phyloP scores from a whole-genome alignment of 2,329 filamentous ascomycete genomes.

The Colletotrichum costaricense region DNA sequence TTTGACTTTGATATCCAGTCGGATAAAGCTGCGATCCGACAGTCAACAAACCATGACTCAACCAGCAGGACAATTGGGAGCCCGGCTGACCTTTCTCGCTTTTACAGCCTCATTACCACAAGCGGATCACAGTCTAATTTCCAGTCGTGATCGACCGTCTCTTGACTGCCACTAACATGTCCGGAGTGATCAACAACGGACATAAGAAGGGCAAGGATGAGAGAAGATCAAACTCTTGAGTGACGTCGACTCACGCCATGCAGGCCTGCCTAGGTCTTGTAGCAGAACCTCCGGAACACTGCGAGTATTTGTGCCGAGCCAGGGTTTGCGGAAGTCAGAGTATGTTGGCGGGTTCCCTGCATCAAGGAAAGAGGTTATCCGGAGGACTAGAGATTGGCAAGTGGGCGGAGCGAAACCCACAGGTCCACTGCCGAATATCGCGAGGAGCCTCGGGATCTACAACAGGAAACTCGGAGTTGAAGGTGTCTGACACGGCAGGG shows the following conservation, averaged over 20 bases:
- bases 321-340: conserved; percentile 1
- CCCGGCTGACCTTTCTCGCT: conserved; percentile 3
- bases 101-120: not conserved
- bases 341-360: conserved; percentile 21
- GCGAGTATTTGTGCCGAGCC: conserved; percentile 16
- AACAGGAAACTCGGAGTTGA: conserved; percentile 20
- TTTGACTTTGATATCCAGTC: not conserved
- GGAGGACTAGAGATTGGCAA: conserved; percentile 11
- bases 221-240: conserved; percentile 21
- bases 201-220: not conserved
- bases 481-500: conserved; percentile 16
- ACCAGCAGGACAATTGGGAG: conserved; percentile 11
- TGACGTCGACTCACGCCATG: conserved; percentile 6
- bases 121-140: conserved; percentile 6
- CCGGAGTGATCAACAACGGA: not conserved
- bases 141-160: not conserved
- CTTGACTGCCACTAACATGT: not conserved
- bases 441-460: conserved; percentile 20
- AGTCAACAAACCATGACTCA: conserved; percentile 16
- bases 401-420: not conserved
- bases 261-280: conserved; percentile 1
- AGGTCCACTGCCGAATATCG: conserved; percentile 8
- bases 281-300: conserved; percentile 27
- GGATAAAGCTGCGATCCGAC: not conserved
- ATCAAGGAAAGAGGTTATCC: conserved; percentile 20